Conservation (phyloP, 2,329 filamentous ascomycete genomes). For the Amesomyces nigricolor region DNA sequence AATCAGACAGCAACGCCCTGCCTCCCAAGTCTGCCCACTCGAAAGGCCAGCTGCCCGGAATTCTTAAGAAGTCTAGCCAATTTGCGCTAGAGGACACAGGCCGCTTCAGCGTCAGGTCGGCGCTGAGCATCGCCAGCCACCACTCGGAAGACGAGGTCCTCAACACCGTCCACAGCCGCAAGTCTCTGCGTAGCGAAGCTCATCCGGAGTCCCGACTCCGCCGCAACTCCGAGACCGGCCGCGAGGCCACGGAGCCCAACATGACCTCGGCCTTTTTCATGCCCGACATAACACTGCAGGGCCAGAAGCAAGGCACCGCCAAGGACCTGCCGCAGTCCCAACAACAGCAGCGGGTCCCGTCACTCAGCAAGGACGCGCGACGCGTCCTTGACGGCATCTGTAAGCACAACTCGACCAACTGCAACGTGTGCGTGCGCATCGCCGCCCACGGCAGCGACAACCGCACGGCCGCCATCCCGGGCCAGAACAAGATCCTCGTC, state of each 20-base stretch:
- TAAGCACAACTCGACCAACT: conserved; percentile 51
- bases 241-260: conserved; percentile 40
- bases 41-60: conserved; percentile 28
- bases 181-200: conserved; percentile 19
- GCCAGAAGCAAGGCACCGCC: conserved; percentile 33
- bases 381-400: conserved; percentile 49
- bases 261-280: conserved; percentile 56
- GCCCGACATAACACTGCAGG: conserved; percentile 52
- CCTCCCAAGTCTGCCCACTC: conserved; percentile 16
- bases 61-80: conserved; percentile 34
- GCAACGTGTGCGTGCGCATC: conserved; percentile 52
- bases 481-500: conserved; percentile 29
- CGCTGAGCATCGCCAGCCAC: conserved; percentile 30
- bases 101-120: conserved; percentile 33
- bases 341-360: conserved; percentile 33
- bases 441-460: conserved; percentile 27
- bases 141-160: conserved; percentile 23
- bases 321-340: conserved; percentile 15
- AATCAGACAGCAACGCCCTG: conserved; percentile 20
- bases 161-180: conserved; percentile 12
- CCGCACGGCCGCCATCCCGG: not conserved
- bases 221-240: conserved; percentile 25
- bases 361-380: conserved; percentile 47
- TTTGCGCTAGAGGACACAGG: conserved; percentile 31
- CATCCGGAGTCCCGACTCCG: conserved; percentile 25